Conservation (phyloP, 306 rosid species). For the Cicer pinnatifidum region DNA sequence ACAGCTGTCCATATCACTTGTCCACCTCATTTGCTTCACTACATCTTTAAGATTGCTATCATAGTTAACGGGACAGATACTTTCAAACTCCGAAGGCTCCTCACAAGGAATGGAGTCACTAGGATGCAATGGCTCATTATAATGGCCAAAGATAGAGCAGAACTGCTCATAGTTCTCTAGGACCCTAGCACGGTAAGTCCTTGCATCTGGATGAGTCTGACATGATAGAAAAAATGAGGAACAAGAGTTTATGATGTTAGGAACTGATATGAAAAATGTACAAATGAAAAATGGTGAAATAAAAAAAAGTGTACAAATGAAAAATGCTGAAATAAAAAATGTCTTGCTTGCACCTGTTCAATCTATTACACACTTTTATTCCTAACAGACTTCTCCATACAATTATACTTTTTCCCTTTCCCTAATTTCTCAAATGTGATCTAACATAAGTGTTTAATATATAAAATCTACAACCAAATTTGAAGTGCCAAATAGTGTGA, state of each 20-base stretch:
- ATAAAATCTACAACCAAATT: slow-evolving; percentile 26
- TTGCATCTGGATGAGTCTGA: slow-evolving; percentile 61
- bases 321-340: slow-evolving; percentile 15
- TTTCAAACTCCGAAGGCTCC: slow-evolving; percentile 47
- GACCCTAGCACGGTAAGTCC: slow-evolving; percentile 50
- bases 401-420: background rate
- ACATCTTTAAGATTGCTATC: slow-evolving; percentile 48
- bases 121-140: slow-evolving; percentile 39
- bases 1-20: slow-evolving; percentile 62
- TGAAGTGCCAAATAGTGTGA: slow-evolving; percentile 11
- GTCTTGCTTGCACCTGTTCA: background rate
- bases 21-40: slow-evolving; percentile 56
- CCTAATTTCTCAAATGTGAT: background rate
- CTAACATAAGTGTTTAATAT: background rate
- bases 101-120: slow-evolving; percentile 42
- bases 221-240: slow-evolving; percentile 37
- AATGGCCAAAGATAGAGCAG: slow-evolving; percentile 55
- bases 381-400: background rate
- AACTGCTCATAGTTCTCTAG: slow-evolving; percentile 58
- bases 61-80: slow-evolving; percentile 45
- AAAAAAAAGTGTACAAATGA: background rate
- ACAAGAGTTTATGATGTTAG: slow-evolving; percentile 11
- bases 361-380: background rate
- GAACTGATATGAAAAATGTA: background rate
- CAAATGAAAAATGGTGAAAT: background rate